A percentile compares a stretch with the other conserved stretches of the same genome.
Evolutionary conservation across 805 yeast genomes (phyloP).

Genomic region (Saccharomycopsis malanga): DNA sequence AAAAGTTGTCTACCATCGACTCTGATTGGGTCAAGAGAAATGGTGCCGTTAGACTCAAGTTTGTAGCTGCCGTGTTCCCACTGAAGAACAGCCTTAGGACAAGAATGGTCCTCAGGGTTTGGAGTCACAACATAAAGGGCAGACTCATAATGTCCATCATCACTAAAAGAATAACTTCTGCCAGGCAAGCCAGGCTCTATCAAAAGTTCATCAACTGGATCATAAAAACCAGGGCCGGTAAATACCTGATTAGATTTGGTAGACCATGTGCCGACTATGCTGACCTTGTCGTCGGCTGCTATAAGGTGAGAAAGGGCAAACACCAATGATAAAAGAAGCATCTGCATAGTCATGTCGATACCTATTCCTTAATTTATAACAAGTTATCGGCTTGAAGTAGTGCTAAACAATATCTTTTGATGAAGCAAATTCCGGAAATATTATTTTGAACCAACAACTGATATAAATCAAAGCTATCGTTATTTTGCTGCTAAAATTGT

Average conservation of each 20-base stretch:
- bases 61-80: constrained; percentile 87
- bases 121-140: constrained; percentile 75
- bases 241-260: constrained; percentile 90
- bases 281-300: no score
- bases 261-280: constrained; percentile 95
- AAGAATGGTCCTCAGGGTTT: constrained; percentile 67
- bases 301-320: no score
- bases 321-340: no score
- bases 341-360: no score
- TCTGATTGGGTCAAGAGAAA: constrained; percentile 62
- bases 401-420: no score
- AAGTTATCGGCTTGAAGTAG: no score
- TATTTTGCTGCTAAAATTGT: no score
- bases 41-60: constrained; percentile 46
- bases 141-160: constrained; percentile 85
- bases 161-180: constrained; percentile 84
- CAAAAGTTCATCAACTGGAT: constrained; percentile 89
- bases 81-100: constrained; percentile 76
- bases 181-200: constrained; percentile 97
- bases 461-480: no score
- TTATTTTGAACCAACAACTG: no score
- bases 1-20: constrained; percentile 92
- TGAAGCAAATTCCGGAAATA: no score
- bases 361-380: no score
- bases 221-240: constrained; percentile 95